These are phyloP conservation scores for Mycena vulgaris DNA, from an alignment of 768 basidiomycete species.

Conservation along the genomic window DNA sequence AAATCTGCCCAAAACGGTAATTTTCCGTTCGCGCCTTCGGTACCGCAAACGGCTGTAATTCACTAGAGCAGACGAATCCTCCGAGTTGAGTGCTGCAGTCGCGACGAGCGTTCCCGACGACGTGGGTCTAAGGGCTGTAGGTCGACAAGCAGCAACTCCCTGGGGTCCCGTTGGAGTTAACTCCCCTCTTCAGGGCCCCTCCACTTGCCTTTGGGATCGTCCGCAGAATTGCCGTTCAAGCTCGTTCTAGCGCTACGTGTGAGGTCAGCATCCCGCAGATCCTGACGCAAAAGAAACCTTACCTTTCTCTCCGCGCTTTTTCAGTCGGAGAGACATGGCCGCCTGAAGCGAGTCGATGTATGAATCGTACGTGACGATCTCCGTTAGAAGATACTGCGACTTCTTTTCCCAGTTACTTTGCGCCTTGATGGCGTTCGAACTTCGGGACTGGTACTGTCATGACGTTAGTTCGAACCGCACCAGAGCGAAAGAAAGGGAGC, in stretches of 20 bases:
- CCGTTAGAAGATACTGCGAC: constrained; percentile 89
- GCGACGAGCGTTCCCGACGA: no score
- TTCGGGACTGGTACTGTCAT: constrained; percentile 82
- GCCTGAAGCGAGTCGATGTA: constrained; percentile 92
- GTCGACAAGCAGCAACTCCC: no score
- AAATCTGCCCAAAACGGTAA: no score
- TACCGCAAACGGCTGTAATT: no score
- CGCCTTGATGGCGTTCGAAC: constrained; percentile 82
- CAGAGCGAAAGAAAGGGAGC: background rate
- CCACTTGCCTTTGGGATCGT: constrained; percentile 54
- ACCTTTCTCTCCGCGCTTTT: constrained; percentile 92
- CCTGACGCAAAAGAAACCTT: background rate
- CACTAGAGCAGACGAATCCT: no score
- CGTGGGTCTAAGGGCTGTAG: no score
- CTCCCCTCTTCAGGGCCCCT: constrained; percentile 60
- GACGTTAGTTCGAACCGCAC: constrained; percentile 12
- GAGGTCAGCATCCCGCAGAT: background rate
- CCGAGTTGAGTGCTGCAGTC: no score
- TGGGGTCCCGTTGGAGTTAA: no score
- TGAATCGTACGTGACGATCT: constrained; percentile 95
- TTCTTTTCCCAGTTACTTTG: constrained; percentile 94
- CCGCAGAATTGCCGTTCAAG: constrained; percentile 57
- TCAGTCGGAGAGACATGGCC: constrained; percentile 88
- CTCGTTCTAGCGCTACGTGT: constrained; percentile 71
- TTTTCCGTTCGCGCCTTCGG: no score